Evolutionary conservation across 331 rosid genomes (phyloP), one percentile per base, ranked within the genome.

Genomic region (Malus hybrid): DNA sequence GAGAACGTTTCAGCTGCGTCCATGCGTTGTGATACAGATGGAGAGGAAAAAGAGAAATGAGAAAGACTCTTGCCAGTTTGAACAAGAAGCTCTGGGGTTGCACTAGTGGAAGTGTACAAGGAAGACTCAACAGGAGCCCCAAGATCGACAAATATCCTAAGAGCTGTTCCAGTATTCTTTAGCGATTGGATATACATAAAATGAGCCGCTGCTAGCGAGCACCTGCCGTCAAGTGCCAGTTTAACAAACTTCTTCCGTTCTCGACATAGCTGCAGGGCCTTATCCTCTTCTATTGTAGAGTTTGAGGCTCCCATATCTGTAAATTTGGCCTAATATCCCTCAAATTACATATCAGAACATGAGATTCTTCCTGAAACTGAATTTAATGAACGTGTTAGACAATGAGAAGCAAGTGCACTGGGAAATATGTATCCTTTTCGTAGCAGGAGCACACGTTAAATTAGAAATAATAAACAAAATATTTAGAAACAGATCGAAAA

Each of bases 181-280:
- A 95, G 85, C 68, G 97, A 87, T 73, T 92, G 88, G 34, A 92
- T 85, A 77, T 95, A 95, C 57, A 88, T 75, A 72, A 88, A 80
- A 78, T 95, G 92, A 71, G 99, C 89, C 58, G 97, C 87, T 56
- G 99, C 99, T 22, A 95, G 77, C 8, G 97, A 88, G 82, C 97
- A 95, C 50, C 97, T 88, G 16, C 97, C 96, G 66, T 95, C 93
- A 60, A 95, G 97, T n/a, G 97, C 97, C 89, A 86, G 96, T 82
- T 86, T 90, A 68, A 95, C 96, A 83, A 87, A 86, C 72, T 88
- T 95, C 86, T 83, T 95, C 86, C 99, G 85, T 63, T 85, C 97
- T 14, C 93, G 97, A 79, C 99, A 95, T 48, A 95, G 83, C 66
- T 87, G 88, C 56, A 95, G 80, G 63, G 89, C 97, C 84, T 89